These are phyloP conservation scores for Xerocomellus amylosporus DNA, from an alignment of 768 basidiomycete genomes.

Conservation along the genomic window DNA sequence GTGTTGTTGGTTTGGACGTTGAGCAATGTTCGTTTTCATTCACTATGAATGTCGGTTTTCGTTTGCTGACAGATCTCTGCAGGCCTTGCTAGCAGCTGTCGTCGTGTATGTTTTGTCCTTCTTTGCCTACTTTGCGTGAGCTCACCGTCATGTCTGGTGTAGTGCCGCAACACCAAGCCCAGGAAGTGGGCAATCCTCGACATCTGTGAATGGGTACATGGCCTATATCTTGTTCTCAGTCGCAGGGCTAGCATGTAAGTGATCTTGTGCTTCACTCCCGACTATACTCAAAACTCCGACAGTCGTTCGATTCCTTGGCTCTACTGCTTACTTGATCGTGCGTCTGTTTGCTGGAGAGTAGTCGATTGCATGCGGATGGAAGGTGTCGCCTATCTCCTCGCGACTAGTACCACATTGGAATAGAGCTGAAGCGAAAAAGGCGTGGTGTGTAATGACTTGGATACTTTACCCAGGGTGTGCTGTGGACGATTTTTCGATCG, in stretches of 20 bases:
- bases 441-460: not conserved
- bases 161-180: constrained; percentile 48
- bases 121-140: not conserved
- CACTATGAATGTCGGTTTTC: not conserved
- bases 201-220: constrained; percentile 81
- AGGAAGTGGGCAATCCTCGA: constrained; percentile 42
- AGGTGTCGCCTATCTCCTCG: not conserved
- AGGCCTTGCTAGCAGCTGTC: constrained; percentile 71
- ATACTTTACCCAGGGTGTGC: not conserved
- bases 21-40: constrained; percentile 60
- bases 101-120: constrained; percentile 57
- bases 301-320: constrained; percentile 87
- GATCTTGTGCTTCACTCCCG: not conserved
- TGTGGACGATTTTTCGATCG: constrained; percentile 12
- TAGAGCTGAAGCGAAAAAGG: not conserved
- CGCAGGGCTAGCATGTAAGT: constrained; percentile 82
- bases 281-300: not conserved
- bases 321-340: constrained; percentile 77
- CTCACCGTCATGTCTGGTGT: not conserved
- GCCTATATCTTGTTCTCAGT: constrained; percentile 86
- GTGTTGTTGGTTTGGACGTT: constrained; percentile 88
- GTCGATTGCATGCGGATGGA: not conserved
- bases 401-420: not conserved
- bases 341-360: constrained; percentile 88
- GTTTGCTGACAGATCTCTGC: constrained; percentile 11